phyloP scores from a whole-genome alignment of 495 filamentous ascomycete species.

The Annulohypoxylon bovei region DNA sequence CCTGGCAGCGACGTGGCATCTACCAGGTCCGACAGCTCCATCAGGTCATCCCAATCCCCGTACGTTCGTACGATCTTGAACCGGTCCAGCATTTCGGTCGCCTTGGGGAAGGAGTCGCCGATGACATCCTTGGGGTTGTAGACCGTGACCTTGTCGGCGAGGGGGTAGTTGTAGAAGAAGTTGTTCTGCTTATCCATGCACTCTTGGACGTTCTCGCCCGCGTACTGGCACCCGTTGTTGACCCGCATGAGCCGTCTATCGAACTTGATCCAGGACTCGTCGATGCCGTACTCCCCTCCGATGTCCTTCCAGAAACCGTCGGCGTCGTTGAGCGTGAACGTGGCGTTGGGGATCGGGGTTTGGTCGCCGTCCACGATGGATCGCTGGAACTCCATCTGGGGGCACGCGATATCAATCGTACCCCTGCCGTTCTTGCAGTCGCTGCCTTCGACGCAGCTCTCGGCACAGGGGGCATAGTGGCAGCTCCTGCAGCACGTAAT shows the following conservation, averaged over 20 bases:
- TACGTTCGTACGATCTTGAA: neutral
- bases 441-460: neutral
- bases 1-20: neutral
- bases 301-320: constrained; percentile 1
- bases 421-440: neutral
- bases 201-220: neutral
- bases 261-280: neutral
- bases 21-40: neutral
- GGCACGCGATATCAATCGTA: neutral
- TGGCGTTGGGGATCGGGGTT: neutral
- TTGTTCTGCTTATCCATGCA: constrained; percentile 2
- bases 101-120: constrained; percentile 3
- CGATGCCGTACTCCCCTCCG: neutral
- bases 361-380: neutral
- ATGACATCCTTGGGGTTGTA: neutral
- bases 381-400: neutral
- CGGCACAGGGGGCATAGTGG: neutral
- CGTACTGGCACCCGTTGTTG: constrained; percentile 4
- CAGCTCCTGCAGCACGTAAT: constrained; percentile 1
- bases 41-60: neutral
- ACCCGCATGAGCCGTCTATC: neutral
- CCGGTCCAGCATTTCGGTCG: neutral
- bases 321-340: neutral
- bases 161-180: constrained; percentile 4
- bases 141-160: neutral